A percentile compares a stretch with the other conserved stretches of the same genome.
These are phyloP conservation scores for Ophiostoma montium DNA, from an alignment of 2,329 filamentous ascomycete genomes.

Conservation along the genomic window DNA sequence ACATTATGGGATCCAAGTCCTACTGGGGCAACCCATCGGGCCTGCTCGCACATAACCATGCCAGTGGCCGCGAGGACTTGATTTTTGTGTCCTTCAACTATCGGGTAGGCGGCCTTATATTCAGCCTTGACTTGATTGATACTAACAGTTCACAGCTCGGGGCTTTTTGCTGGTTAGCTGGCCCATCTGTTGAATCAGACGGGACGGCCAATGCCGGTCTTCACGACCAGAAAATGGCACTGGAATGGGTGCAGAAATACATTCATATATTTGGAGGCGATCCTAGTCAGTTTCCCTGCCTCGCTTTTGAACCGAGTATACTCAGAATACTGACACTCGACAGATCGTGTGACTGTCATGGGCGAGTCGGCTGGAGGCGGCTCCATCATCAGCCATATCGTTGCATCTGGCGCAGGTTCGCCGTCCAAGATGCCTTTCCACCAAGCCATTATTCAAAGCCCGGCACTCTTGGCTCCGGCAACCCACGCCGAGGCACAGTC, in stretches of 20 bases:
- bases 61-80: neutral
- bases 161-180: neutral
- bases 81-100: conserved; percentile 3
- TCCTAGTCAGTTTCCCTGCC: conserved; percentile 10
- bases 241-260: conserved; percentile 31
- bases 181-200: neutral
- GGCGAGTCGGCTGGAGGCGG: conserved; percentile 28
- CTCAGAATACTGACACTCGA: neutral
- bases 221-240: conserved; percentile 25
- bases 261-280: conserved; percentile 32
- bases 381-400: conserved; percentile 16
- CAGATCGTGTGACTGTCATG: conserved; percentile 27
- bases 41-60: neutral
- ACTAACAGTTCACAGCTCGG: neutral
- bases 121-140: neutral
- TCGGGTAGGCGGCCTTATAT: too few species aligned
- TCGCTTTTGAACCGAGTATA: neutral
- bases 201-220: conserved; percentile 21
- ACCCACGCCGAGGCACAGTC: neutral
- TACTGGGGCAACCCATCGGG: conserved; percentile 1
- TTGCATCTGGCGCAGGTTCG: conserved; percentile 14
- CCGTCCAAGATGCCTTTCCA: neutral
- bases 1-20: neutral
- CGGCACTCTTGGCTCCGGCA: neutral
- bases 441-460: conserved; percentile 2